Conservation (phyloP, 176 grass and related monocot species). For the Avena atlantica region DNA sequence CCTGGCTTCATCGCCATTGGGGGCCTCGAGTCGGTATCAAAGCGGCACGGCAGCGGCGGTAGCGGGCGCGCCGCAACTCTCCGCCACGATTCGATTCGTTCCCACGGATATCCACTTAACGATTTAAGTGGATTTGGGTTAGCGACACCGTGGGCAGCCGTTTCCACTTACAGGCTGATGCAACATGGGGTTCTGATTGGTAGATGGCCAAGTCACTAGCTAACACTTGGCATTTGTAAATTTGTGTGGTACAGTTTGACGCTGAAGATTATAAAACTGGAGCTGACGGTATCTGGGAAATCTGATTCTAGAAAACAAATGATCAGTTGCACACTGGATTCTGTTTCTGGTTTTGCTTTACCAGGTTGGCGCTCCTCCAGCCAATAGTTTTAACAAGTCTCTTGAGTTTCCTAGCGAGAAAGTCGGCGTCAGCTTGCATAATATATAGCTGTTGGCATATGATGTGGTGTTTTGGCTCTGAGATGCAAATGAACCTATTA, state of each 20-base stretch:
- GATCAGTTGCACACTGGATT: slow-evolving; percentile 47
- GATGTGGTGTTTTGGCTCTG: too few species aligned
- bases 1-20: too few species aligned
- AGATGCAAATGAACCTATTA: too few species aligned
- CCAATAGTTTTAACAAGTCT: not conserved
- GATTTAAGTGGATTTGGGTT: too few species aligned
- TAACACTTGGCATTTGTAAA: slow-evolving; percentile 11
- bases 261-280: slow-evolving; percentile 14
- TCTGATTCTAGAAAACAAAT: not conserved
- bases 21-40: too few species aligned
- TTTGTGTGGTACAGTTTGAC: slow-evolving; percentile 2
- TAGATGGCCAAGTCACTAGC: slow-evolving; percentile 29
- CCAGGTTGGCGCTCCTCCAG: not conserved
- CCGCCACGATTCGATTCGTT: too few species aligned
- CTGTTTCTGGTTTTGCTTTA: slow-evolving; percentile 51
- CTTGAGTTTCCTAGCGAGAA: not conserved
- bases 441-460: too few species aligned
- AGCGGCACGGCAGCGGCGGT: too few species aligned
- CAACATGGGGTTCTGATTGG: slow-evolving; percentile 3
- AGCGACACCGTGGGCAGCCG: too few species aligned
- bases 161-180: too few species aligned
- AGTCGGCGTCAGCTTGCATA: not conserved
- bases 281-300: slow-evolving; percentile 29
- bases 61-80: too few species aligned
- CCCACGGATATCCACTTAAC: too few species aligned